Base-by-base conservation (phyloP, 2,329 filamentous ascomycete genomes). In the Aspergillus flavus region DNA sequence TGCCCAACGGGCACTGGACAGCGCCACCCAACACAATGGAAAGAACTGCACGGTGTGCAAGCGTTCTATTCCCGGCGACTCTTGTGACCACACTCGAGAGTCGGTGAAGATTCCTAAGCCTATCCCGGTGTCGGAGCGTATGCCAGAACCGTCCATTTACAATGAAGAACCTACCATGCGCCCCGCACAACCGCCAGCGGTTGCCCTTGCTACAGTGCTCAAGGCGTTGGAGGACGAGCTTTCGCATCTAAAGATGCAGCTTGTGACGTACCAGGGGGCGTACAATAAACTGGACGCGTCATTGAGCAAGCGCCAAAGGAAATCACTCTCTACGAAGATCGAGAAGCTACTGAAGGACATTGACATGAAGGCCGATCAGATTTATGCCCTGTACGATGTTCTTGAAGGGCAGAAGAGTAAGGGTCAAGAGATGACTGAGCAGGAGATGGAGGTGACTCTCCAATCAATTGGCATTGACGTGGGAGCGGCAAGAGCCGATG, bases 361-460 rank as follows among this genome's bases (percentile, higher is more conserved):
- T 28, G 90, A 93, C 71, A 84, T 85, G 71, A 93, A 94, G 78
- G 87, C 88, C 30, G 89, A 91, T 65, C 91, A 94, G 76, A 89
- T 96, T 48, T 96, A 96, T 78, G 86, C 87, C 48, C 82, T 96
- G 16, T 92, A 94, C 70, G 93, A 96, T 75, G 92, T 95, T 1
- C 82, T 95, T 0, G 92, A 94, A 76, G 91, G 90, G 6, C 91
- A 94, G 75, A 92, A 91, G 79, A 82, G 83, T 39, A 83, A 84
- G 3, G 87, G 87, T 0, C 85, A 87, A 71, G 82, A 85, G 66
- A 89, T 91, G 84, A 85, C 81, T 1, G 84, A 86, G 68, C 84
- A 87, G 23, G 85, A 88, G 70, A 81, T 89, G 50, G 88, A 91
- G 70, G 82, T 88, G 70, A 91, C 89, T 0, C 82, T 91, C 16